phyloP scores from a whole-genome alignment of 257 asterid genomes.

The Haberlea rhodopensis region DNA sequence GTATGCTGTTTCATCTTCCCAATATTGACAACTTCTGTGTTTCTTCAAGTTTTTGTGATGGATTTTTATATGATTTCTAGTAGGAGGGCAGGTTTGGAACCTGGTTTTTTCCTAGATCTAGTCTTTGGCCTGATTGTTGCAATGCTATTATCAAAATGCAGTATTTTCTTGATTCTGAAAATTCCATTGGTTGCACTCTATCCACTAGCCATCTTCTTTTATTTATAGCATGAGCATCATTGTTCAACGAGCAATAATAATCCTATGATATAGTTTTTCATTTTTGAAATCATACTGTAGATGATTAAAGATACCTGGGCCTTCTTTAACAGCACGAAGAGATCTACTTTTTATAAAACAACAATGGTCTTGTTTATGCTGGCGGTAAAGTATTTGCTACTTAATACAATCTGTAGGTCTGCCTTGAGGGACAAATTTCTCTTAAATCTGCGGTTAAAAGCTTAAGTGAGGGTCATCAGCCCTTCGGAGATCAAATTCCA shows the following conservation, averaged over 20 bases:
- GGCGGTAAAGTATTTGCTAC: constrained; percentile 9
- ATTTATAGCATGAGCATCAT: not conserved
- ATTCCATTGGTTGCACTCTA: not conserved
- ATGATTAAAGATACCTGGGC: too few relatives aligned
- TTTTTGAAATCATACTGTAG: not conserved
- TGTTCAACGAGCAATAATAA: not conserved
- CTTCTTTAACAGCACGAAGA: not conserved
- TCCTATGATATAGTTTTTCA: not conserved
- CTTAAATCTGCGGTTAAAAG: constrained; percentile 63
- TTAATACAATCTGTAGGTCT: constrained; percentile 43
- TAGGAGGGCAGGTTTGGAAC: constrained; percentile 7
- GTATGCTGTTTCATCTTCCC: not conserved
- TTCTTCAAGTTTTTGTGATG: constrained; percentile 5
- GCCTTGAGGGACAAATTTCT: constrained; percentile 91
- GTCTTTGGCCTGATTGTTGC: constrained; percentile 18
- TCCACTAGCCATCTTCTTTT: not conserved
- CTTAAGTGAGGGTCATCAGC: constrained; percentile 68
- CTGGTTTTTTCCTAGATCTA: constrained; percentile 1
- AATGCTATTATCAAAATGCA: not conserved
- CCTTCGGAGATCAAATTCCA: constrained; percentile 91
- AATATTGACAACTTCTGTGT: not conserved
- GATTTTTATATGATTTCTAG: constrained; percentile 9
- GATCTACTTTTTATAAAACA: not conserved
- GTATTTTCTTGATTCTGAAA: not conserved
- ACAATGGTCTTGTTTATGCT: constrained; percentile 9